Conservation (phyloP, 192 early-diverging fungal species). For the Coemansia umbellata region DNA sequence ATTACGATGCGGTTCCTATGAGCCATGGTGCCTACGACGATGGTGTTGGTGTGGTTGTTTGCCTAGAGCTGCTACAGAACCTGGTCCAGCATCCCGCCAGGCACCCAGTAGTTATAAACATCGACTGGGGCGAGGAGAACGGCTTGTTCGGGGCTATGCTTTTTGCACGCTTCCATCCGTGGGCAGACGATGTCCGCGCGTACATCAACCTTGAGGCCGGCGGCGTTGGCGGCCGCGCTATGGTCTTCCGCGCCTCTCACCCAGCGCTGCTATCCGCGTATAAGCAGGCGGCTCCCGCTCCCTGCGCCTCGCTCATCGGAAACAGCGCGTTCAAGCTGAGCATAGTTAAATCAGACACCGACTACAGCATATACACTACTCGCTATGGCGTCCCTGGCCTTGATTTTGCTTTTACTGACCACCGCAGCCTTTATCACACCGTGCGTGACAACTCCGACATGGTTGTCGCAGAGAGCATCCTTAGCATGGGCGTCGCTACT, state of each 20-base stretch:
- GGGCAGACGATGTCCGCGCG: slow-evolving; percentile 59
- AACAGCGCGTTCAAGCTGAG: slow-evolving; percentile 61
- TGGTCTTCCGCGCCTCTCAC: slow-evolving; percentile 60
- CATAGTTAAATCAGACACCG: slow-evolving; percentile 61
- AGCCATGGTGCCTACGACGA: slow-evolving; percentile 70
- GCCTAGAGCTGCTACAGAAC: slow-evolving; percentile 63
- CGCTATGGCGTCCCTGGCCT: slow-evolving; percentile 58
- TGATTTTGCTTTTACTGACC: slow-evolving; percentile 64
- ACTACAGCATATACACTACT: slow-evolving; percentile 61
- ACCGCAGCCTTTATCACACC: slow-evolving; percentile 64
- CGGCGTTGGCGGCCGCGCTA: slow-evolving; percentile 65
- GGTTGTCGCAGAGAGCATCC: slow-evolving; percentile 52
- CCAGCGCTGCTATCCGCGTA: slow-evolving; percentile 40
- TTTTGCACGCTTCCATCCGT: slow-evolving; percentile 61
- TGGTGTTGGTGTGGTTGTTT: slow-evolving; percentile 61
- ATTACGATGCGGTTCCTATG: slow-evolving; percentile 67
- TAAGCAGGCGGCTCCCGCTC: slow-evolving; percentile 33
- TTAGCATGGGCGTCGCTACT: slow-evolving; percentile 63
- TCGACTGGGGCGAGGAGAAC: slow-evolving; percentile 69
- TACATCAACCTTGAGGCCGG: slow-evolving; percentile 72
- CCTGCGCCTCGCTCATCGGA: slow-evolving; percentile 61
- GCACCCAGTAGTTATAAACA: slow-evolving; percentile 64
- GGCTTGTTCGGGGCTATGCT: slow-evolving; percentile 60
- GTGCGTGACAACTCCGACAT: slow-evolving; percentile 54
- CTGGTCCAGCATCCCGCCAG: slow-evolving; percentile 56